A percentile compares a stretch with the other conserved stretches of the same genome.
Evolutionary conservation across 2,329 filamentous ascomycete species (phyloP).

Genomic region (Colletotrichum tropicale): DNA sequence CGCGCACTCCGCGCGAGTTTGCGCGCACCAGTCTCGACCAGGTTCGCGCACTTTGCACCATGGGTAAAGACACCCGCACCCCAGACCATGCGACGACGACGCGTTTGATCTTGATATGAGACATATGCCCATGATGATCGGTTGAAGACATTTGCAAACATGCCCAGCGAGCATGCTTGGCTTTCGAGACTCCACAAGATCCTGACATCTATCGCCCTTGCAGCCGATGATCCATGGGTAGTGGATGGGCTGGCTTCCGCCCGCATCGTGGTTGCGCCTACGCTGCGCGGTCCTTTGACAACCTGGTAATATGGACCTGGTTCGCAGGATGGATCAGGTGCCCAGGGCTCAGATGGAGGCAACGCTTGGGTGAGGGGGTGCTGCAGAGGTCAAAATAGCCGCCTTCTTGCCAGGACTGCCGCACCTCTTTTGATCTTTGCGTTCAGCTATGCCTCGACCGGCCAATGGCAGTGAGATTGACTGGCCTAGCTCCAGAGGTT

Average conservation of each 20-base stretch:
- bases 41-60: neutral
- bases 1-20: neutral
- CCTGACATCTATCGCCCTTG: neutral
- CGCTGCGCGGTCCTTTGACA: neutral
- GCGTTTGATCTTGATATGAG: neutral
- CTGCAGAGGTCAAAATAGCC: neutral
- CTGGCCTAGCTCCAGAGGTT: neutral
- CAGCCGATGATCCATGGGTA: neutral
- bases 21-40: neutral
- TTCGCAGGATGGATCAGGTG: neutral
- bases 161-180: neutral
- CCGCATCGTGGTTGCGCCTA: neutral
- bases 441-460: conserved; percentile 2
- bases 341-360: neutral
- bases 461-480: neutral
- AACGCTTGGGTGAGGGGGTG: neutral
- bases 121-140: neutral
- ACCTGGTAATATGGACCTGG: neutral
- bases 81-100: neutral
- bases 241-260: neutral
- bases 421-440: neutral
- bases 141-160: neutral
- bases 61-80: neutral
- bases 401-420: neutral
- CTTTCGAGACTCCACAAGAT: neutral